Base-by-base conservation (phyloP, 345 rosid species). In the Pseudoturritis turrita region DNA sequence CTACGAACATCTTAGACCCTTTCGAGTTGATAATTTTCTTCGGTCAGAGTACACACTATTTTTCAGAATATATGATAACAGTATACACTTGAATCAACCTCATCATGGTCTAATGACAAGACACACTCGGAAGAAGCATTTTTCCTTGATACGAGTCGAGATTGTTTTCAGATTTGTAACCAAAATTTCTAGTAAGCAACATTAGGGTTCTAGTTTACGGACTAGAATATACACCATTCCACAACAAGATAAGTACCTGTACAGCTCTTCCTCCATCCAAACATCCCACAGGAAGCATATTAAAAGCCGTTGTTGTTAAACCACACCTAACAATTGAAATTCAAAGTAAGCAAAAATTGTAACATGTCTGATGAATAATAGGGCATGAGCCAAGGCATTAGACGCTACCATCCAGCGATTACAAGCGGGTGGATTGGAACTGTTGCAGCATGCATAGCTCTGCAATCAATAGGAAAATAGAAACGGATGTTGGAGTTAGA, bases 221-320 rank as follows among this genome's bases (percentile, higher is more conserved):
- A 56, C n/a, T 29, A 26, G 35, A 55, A 35, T 55, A 26, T 22
- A 17, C 35, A 65, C 10, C 11, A 1, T 37, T 59, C 7, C 37
- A 23, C 11, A 23, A 31, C 14, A 44, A 69, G 45, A 59, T 29
- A 13, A 51, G 61, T 77, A 94, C 98, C 97, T 94, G 97, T 47
- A 89, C 83, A 47, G 96, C 95, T 81, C 97, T 87, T 81, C 98
- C 98, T 56, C 98, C 98, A 78, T 94, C 98, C 43, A 94, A 88
- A 78, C 96, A 86, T 35, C 98, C 96, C 65, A 89, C 95, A 5
- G 97, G 98, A 69, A 94, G 97, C 96, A 90, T 76, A 84, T 94
- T 94, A 73, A 94, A 87, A 65, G 96, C 96, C 31, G 97, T 84
- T 26, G 91, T 89, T 43, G 96, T 91, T 78, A 94, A 86, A 71